These are phyloP conservation scores for Tilletia indica DNA, from an alignment of 1,284 basidiomycete genomes.

Conservation along the genomic window DNA sequence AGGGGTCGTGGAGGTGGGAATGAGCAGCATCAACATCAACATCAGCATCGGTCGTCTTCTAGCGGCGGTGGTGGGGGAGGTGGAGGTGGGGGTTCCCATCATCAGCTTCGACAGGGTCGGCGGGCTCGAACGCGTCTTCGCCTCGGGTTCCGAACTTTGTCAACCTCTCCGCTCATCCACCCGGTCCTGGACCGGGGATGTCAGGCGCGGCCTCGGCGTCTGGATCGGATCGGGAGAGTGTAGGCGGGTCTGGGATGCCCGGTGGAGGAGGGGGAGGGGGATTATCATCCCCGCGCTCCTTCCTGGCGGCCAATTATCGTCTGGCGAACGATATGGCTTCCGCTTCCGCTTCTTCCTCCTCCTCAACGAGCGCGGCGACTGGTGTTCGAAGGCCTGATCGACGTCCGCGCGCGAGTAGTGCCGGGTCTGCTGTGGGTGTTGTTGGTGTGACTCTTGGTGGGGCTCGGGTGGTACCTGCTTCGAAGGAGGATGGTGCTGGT, in stretches of 20 bases:
- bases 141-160: constrained; percentile 9
- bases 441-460: too few species aligned
- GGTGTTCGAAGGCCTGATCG: background rate
- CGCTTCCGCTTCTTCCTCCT: too few species aligned
- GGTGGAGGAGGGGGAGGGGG: too few species aligned
- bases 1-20: background rate
- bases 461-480: too few species aligned
- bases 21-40: too few species aligned
- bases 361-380: too few species aligned
- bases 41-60: background rate
- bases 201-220: background rate
- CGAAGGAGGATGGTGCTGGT: too few species aligned
- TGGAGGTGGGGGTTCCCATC: background rate
- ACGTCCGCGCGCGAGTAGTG: constrained; percentile 9
- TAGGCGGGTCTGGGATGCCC: too few species aligned
- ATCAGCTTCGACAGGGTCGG: constrained; percentile 4
- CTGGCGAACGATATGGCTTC: too few species aligned
- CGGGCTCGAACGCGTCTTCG: background rate
- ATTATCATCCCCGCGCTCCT: too few species aligned
- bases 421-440: background rate
- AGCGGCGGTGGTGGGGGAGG: background rate
- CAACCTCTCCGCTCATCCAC: background rate
- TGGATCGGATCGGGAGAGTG: background rate
- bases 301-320: too few species aligned
- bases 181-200: too few species aligned